Evolutionary conservation across 208 protist species (phyloP).

Genomic region (Angomonas ambiguus): DNA sequence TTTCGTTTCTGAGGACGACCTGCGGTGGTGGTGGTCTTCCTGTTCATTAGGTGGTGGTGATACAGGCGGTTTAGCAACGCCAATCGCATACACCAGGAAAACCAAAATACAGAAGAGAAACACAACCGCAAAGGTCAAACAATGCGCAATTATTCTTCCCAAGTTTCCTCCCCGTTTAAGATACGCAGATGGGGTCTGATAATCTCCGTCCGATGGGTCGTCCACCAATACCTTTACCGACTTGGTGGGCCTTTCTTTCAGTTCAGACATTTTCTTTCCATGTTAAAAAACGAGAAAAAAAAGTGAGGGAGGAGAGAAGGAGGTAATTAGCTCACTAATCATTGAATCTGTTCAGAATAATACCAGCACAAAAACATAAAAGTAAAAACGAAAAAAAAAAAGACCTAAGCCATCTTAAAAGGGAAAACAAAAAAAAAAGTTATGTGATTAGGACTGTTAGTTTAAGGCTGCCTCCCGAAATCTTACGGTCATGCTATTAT

Average conservation of each 20-base stretch:
- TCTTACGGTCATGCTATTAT: constrained; percentile 64
- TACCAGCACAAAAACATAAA: not conserved
- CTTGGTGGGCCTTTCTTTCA: not conserved
- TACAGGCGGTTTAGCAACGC: too few species aligned
- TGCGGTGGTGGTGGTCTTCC: too few species aligned
- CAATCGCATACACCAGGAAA: not conserved
- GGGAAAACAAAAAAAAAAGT: not conserved
- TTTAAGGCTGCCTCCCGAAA: constrained; percentile 61
- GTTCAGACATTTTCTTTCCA: not conserved
- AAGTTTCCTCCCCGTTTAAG: not conserved
- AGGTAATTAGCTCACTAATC: too few species aligned
- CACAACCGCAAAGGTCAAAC: not conserved
- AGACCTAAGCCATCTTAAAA: not conserved
- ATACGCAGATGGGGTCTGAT: too few species aligned
- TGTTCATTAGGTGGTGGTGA: too few species aligned
- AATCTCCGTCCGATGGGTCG: not conserved
- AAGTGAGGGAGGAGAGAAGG: not conserved
- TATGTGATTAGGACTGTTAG: constrained; percentile 12
- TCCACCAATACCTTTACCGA: not conserved
- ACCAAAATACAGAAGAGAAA: not conserved
- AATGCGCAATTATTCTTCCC: not conserved
- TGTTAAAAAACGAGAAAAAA: constrained; percentile 2
- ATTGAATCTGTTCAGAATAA: not conserved
- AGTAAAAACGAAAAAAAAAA: constrained; percentile 3
- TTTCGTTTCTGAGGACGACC: too few species aligned